Evolutionary conservation across 73 alveolate genomes (phyloP).

Genomic region (Vitrella brassicaformis): DNA sequence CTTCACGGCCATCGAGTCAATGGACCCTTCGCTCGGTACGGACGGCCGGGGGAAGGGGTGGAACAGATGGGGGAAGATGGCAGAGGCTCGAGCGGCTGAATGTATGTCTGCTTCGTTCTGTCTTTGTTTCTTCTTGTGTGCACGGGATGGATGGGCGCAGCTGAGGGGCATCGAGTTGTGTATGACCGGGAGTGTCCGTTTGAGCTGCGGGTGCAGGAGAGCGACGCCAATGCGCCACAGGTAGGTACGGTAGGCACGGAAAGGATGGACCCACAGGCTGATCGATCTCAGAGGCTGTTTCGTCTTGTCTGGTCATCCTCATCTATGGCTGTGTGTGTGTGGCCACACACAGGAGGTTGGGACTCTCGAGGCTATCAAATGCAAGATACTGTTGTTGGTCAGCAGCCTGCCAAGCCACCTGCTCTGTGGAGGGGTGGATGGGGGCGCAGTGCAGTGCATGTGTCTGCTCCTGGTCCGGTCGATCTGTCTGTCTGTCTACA

Average conservation of each 20-base stretch:
- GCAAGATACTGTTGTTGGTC: constrained; percentile 47
- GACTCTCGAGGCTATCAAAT: constrained; percentile 59
- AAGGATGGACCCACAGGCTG: too few relatives aligned
- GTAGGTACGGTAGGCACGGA: too few relatives aligned
- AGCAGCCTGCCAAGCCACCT: too few relatives aligned
- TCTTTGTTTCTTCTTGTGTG: background rate
- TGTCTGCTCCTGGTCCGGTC: too few relatives aligned
- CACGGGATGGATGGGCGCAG: background rate
- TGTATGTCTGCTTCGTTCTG: background rate
- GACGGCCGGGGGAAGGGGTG: constrained; percentile 5
- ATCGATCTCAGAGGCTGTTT: too few relatives aligned
- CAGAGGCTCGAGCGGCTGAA: background rate
- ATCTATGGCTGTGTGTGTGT: background rate
- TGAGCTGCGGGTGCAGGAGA: constrained; percentile 69
- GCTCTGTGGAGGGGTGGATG: too few relatives aligned
- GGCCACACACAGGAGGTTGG: constrained; percentile 4
- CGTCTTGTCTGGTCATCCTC: too few relatives aligned
- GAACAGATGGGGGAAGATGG: background rate
- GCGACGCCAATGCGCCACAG: too few relatives aligned
- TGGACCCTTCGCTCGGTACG: constrained; percentile 84
- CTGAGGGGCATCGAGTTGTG: constrained; percentile 63
- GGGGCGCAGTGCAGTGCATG: too few relatives aligned
- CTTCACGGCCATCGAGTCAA: constrained; percentile 72
- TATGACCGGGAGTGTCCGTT: constrained; percentile 81
- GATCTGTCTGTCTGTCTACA: too few relatives aligned